phyloP scores from a whole-genome alignment of 2,329 filamentous ascomycete genomes.

The Venturiaceae sp. region DNA sequence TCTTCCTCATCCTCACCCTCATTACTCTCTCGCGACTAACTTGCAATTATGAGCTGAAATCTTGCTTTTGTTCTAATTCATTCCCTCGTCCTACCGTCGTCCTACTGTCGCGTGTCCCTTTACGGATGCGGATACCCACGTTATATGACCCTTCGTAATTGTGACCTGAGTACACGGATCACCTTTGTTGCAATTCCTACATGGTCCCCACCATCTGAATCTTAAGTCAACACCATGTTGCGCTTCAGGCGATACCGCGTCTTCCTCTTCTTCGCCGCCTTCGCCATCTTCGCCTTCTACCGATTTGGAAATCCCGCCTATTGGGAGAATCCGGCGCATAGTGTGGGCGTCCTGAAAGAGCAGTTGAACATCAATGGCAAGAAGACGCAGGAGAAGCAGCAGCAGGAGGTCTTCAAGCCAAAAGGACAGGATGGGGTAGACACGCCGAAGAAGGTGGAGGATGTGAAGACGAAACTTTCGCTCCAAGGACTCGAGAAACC shows the following conservation, averaged over 20 bases:
- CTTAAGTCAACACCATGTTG: constrained; percentile 32
- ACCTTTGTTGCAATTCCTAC: no score
- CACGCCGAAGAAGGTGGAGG: not conserved
- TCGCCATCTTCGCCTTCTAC: constrained; percentile 45
- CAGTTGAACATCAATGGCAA: not conserved
- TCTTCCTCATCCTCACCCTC: no score
- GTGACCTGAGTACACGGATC: not conserved
- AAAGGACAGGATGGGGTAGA: not conserved
- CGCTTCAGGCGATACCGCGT: constrained; percentile 53
- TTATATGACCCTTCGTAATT: not conserved
- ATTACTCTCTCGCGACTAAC: no score
- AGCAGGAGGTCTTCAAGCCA: not conserved
- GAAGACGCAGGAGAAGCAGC: constrained; percentile 2
- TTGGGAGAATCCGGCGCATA: constrained; percentile 1
- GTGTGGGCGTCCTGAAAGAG: constrained; percentile 1
- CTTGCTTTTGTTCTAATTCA: not conserved
- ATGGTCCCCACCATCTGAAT: not conserved
- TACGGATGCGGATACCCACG: not conserved
- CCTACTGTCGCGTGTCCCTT: not conserved
- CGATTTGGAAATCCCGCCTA: constrained; percentile 29
- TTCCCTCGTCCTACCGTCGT: not conserved
- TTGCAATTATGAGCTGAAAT: no score
- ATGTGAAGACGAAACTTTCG: not conserved
- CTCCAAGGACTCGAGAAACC: not conserved
- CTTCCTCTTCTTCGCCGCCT: constrained; percentile 45